phyloP scores from a whole-genome alignment of 345 rosid genomes.

The Hibiscus trionum region DNA sequence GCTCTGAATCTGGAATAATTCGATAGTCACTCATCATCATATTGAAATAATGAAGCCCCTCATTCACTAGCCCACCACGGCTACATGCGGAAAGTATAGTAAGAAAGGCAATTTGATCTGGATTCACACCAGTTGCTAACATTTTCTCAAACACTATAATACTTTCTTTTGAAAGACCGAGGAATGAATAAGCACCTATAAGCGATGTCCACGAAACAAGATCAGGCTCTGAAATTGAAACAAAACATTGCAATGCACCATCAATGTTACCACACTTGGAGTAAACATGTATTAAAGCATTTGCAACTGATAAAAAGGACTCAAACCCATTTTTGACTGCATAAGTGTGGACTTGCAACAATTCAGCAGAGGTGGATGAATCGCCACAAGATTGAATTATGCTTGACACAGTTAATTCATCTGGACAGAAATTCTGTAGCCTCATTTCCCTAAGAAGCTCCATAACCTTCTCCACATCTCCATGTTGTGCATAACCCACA shows the following conservation, averaged over 20 bases:
- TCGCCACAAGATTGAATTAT: slow-evolving; percentile 49
- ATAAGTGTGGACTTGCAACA: slow-evolving; percentile 42
- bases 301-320: slow-evolving; percentile 35
- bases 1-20: slow-evolving; percentile 47
- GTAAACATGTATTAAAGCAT: slow-evolving; percentile 50
- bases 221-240: slow-evolving; percentile 35
- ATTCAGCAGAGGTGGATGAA: slow-evolving; percentile 32
- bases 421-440: slow-evolving; percentile 32
- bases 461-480: slow-evolving; percentile 46
- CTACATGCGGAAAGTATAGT: slow-evolving; percentile 61
- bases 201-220: slow-evolving; percentile 62
- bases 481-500: slow-evolving; percentile 47
- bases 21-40: slow-evolving; percentile 39
- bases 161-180: slow-evolving; percentile 46
- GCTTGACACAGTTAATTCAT: slow-evolving; percentile 55
- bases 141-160: slow-evolving; percentile 34
- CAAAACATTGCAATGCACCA: slow-evolving; percentile 43
- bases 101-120: slow-evolving; percentile 53
- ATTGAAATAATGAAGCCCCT: slow-evolving; percentile 52
- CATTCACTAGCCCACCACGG: slow-evolving; percentile 55
- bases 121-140: slow-evolving; percentile 39
- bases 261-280: slow-evolving; percentile 47
- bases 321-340: slow-evolving; percentile 36
- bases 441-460: slow-evolving; percentile 42
- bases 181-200: slow-evolving; percentile 54